A percentile compares a stretch with the other conserved stretches of the same genome.
These are phyloP conservation scores for Cucurbita maxima DNA, from an alignment of 306 rosid species.

Conservation along the genomic window DNA sequence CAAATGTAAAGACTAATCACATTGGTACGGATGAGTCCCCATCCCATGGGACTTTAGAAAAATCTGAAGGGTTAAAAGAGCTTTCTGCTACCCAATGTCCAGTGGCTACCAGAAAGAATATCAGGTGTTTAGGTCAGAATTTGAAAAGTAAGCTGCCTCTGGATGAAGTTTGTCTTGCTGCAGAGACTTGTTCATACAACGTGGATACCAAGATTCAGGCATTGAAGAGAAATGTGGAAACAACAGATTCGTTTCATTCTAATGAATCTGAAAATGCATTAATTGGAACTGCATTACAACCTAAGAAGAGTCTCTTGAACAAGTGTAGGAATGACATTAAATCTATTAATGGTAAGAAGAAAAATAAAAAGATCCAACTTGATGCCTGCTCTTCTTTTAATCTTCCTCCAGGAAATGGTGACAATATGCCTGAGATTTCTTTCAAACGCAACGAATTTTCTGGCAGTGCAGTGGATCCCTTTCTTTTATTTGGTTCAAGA, in stretches of 20 bases:
- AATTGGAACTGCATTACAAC: conserved; percentile 21
- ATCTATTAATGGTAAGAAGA: conserved; percentile 38
- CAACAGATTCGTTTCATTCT: conserved; percentile 1
- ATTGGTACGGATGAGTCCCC: conserved; percentile 20
- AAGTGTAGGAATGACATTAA: conserved; percentile 28
- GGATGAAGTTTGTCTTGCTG: conserved; percentile 32
- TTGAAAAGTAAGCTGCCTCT: conserved; percentile 49
- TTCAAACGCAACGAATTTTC: conserved; percentile 21
- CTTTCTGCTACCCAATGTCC: conserved; percentile 28
- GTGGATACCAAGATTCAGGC: conserved; percentile 20
- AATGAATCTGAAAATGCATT: conserved; percentile 24
- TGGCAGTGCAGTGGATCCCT: conserved; percentile 24
- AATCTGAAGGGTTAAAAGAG: conserved; percentile 25
- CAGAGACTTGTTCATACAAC: conserved; percentile 17
- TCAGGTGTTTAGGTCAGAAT: conserved; percentile 20
- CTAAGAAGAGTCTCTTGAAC: conserved; percentile 23
- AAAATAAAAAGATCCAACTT: conserved; percentile 35
- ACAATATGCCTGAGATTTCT: conserved; percentile 17
- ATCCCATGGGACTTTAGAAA: conserved; percentile 23
- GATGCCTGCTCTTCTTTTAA: conserved; percentile 22
- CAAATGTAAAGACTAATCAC: conserved; percentile 28
- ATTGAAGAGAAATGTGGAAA: conserved; percentile 25
- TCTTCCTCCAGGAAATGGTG: conserved; percentile 22
- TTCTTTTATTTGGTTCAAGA: conserved; percentile 18
- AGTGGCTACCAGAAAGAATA: conserved; percentile 33